Evolutionary conservation across 805 yeast species (phyloP).

Genomic region (Wickerhamomyces kurtzmanii): DNA sequence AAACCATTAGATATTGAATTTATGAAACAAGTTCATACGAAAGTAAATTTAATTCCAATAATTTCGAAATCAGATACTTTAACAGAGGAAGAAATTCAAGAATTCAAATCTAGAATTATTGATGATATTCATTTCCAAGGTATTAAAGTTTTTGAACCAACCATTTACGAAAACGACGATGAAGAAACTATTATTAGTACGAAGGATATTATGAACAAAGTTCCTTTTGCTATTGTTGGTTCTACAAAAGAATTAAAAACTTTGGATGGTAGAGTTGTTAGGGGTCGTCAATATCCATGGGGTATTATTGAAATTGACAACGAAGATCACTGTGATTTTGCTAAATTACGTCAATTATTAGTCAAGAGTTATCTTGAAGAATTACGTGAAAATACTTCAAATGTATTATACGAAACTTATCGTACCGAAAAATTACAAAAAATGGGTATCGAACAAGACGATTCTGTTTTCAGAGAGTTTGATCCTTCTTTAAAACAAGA

Average conservation of each 20-base stretch:
- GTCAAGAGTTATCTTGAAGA: constrained; percentile 91
- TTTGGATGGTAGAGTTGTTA: constrained; percentile 66
- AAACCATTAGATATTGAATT: constrained; percentile 83
- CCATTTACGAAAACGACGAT: constrained; percentile 70
- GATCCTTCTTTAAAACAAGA: constrained; percentile 89
- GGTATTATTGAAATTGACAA: constrained; percentile 94
- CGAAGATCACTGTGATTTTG: constrained; percentile 87
- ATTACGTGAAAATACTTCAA: constrained; percentile 76
- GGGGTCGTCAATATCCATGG: constrained; percentile 97
- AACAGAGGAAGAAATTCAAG: constrained; percentile 73
- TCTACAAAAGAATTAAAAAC: constrained; percentile 64
- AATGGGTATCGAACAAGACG: constrained; percentile 89
- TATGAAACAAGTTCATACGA: constrained; percentile 80
- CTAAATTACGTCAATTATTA: constrained; percentile 78
- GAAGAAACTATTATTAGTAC: constrained; percentile 68
- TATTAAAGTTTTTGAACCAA: constrained; percentile 72
- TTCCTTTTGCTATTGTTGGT: constrained; percentile 94
- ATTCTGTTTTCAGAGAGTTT: constrained; percentile 85
- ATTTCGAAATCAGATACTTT: constrained; percentile 93
- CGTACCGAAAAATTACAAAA: constrained; percentile 71
- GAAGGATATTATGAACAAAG: constrained; percentile 51
- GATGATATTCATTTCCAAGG: constrained; percentile 70
- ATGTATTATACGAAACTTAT: constrained; percentile 75
- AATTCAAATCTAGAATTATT: constrained; percentile 68
- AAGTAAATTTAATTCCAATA: constrained; percentile 89